Conservation (phyloP, 2,329 filamentous ascomycete genomes). For the Claviceps sorghi region DNA sequence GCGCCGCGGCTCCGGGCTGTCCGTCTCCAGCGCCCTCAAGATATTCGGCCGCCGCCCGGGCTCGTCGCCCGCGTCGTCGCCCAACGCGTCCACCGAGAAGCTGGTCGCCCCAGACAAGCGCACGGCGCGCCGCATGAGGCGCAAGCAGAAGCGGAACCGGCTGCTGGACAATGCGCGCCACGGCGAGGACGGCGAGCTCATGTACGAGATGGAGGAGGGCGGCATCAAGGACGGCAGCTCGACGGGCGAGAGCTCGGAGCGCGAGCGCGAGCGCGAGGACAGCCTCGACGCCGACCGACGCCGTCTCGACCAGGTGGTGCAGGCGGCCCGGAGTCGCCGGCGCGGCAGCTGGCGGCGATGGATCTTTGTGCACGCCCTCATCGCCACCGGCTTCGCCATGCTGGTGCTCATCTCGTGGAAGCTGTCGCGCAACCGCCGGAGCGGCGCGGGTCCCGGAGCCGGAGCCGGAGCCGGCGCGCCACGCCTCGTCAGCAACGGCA, state of each 20-base stretch:
- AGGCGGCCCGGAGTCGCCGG: slow-evolving; percentile 31
- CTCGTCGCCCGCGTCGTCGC: slow-evolving; percentile 20
- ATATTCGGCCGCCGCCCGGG: slow-evolving; percentile 25
- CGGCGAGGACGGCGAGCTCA: slow-evolving; percentile 59
- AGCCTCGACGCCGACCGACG: slow-evolving; percentile 44
- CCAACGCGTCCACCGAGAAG: slow-evolving; percentile 33
- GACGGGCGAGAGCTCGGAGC: slow-evolving; percentile 46
- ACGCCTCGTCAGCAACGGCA: slow-evolving; percentile 57
- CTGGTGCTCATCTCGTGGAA: slow-evolving; percentile 45
- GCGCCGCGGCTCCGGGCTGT: slow-evolving; percentile 32
- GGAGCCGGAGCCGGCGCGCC: slow-evolving; percentile 11
- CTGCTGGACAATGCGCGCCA: slow-evolving; percentile 38
- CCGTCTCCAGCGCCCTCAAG: slow-evolving; percentile 35
- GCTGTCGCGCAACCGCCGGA: slow-evolving; percentile 33
- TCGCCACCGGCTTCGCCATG: slow-evolving; percentile 39
- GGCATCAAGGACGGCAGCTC: slow-evolving; percentile 51
- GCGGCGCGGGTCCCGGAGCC: too few species aligned
- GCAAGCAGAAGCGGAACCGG: slow-evolving; percentile 38
- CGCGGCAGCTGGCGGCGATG: slow-evolving; percentile 38
- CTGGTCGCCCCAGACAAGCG: slow-evolving; percentile 33
- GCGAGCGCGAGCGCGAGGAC: slow-evolving; percentile 44
- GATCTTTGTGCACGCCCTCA: slow-evolving; percentile 37
- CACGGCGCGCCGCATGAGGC: slow-evolving; percentile 31
- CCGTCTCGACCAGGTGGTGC: slow-evolving; percentile 32
- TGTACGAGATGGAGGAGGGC: slow-evolving; percentile 87